These are phyloP conservation scores for Caryocar brasiliense DNA, from an alignment of 441 rosid species.

Conservation along the genomic window DNA sequence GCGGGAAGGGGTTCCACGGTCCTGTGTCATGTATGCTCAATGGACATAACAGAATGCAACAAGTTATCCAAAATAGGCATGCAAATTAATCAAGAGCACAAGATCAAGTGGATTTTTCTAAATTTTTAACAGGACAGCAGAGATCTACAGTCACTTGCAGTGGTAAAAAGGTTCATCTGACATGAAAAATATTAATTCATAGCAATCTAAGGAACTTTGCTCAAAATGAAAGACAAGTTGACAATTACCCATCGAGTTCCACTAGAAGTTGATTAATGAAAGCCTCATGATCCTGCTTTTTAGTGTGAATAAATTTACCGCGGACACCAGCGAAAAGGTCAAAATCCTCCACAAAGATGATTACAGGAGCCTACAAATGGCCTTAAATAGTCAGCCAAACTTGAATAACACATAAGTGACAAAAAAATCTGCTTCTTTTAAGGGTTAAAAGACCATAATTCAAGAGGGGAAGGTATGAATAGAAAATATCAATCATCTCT, in stretches of 20 bases:
- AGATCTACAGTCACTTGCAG: not conserved
- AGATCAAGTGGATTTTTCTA: too few relatives aligned
- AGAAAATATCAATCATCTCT: too few relatives aligned
- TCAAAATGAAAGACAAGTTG: constrained; percentile 5
- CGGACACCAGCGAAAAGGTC: constrained; percentile 99
- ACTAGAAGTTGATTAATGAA: constrained; percentile 95
- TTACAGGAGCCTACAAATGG: constrained; percentile 81
- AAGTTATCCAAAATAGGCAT: too few relatives aligned
- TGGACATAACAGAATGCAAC: too few relatives aligned
- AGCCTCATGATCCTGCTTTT: constrained; percentile 94
- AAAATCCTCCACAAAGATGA: constrained; percentile 93
- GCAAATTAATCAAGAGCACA: too few relatives aligned
- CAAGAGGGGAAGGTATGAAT: too few relatives aligned
- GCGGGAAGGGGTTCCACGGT: too few relatives aligned
- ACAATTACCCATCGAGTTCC: constrained; percentile 92
- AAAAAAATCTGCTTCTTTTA: not conserved
- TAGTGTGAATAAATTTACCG: constrained; percentile 81
- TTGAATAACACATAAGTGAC: not conserved
- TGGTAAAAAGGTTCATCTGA: not conserved
- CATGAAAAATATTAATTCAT: not conserved
- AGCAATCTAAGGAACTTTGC: not conserved
- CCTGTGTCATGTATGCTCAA: too few relatives aligned
- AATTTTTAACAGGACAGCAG: not conserved
- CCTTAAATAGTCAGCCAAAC: constrained; percentile 14
- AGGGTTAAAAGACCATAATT: not conserved